Base-by-base conservation (phyloP, 805 yeast species). In the Saturnispora halmiae region DNA sequence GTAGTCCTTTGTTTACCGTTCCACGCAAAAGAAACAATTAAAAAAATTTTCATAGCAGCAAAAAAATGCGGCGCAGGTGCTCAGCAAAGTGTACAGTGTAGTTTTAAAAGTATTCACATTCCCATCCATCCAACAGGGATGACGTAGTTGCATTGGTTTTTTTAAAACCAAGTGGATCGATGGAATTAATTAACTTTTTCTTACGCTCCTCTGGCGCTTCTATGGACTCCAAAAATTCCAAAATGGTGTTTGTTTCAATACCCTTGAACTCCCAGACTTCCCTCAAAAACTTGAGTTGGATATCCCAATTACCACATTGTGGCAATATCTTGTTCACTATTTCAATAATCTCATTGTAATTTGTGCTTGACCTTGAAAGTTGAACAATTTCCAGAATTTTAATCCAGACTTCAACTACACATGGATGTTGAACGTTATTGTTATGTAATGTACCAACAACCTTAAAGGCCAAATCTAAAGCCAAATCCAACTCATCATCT, bases 381-480 rank as follows among this genome's bases (percentile, higher is more conserved):
- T 47, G 43, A 46, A 72, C 76, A 28, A 74, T 41, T 42, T 62
- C 63, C 5, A 73, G 30, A 10, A 74, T 49, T 48, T 71, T 71
- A 11, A 29, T n/a, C 37, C 37, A 39, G 8, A 39, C 33, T n/a
- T 32, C 32, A 21, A 39, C 22, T 10, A 39, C 8, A 18, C 65
- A 57, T 44, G 66, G 65, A 5, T 66, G 47, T 16, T 64, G 64
- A 1, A 67, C 31, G 5, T 63, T 63, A 5, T 10, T 25, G 18
- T 64, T 52, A 21, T 65, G 69, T 10, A 51, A 39, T 1, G 59
- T 39, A 20, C 50, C 50, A 8, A 48, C 35, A 19, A 51, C 22
- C 24, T 60, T 59, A 34, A 54, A 27, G 6, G 46, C 18, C 15
- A 66, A 37, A n/a, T 52, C 59, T 36, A 61, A 64, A 0, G 79